Percentiles rank a stretch among this genome's conserved stretches.
Conservation (phyloP, 2,329 filamentous ascomycete genomes). For the Venturia aucupariae region DNA sequence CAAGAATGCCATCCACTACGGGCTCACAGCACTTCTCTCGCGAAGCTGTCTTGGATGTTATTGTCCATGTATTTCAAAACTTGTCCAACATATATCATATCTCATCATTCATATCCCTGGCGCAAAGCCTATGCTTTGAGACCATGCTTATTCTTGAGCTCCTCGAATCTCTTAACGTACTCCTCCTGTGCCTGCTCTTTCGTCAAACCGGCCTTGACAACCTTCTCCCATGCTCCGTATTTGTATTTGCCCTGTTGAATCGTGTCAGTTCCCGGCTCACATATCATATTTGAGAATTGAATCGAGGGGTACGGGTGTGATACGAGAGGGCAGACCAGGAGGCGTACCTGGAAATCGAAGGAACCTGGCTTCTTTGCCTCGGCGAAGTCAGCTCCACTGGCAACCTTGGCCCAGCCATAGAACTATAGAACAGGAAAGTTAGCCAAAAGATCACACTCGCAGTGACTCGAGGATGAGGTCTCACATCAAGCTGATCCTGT, state of each 20-base stretch:
- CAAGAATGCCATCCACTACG: too few relatives aligned
- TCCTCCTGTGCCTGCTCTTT: slow-evolving; percentile 61
- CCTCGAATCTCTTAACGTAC: slow-evolving; percentile 66
- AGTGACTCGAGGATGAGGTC: neutral
- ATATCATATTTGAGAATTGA: neutral
- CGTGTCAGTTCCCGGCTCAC: neutral
- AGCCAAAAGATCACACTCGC: neutral
- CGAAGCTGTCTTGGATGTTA: neutral
- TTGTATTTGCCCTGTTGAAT: slow-evolving; percentile 63
- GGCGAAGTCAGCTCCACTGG: slow-evolving; percentile 31
- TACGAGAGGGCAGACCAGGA: too few relatives aligned
- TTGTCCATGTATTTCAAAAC: neutral
- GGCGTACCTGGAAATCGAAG: slow-evolving; percentile 58
- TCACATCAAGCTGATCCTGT: slow-evolving; percentile 7
- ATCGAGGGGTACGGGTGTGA: neutral
- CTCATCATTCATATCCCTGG: neutral
- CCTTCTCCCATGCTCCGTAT: slow-evolving; percentile 65
- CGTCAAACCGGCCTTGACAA: slow-evolving; percentile 54
- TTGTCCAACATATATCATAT: neutral
- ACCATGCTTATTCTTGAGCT: slow-evolving; percentile 60
- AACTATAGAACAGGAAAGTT: slow-evolving; percentile 31
- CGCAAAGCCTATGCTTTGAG: slow-evolving; percentile 43
- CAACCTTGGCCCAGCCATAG: slow-evolving; percentile 40
- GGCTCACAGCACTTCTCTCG: neutral
- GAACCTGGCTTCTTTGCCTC: slow-evolving; percentile 47